Evolutionary conservation across 345 rosid species (phyloP).

Genomic region (Cardamine occulta): DNA sequence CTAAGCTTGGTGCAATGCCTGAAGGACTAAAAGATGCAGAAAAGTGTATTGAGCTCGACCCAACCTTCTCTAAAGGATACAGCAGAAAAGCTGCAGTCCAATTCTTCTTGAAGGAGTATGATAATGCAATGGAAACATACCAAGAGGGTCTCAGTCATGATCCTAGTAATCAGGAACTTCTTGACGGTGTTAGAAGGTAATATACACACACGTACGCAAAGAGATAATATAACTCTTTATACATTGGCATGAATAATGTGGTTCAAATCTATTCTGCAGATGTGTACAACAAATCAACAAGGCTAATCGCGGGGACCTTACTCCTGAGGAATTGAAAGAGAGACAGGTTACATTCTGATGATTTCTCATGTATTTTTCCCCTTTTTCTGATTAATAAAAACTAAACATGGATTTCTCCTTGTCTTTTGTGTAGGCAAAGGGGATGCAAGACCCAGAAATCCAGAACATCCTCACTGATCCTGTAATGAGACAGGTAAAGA

Average conservation of each 20-base stretch:
- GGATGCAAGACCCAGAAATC: slow-evolving; percentile 91
- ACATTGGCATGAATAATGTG: background rate
- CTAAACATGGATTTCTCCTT: background rate
- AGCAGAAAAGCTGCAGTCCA: slow-evolving; percentile 84
- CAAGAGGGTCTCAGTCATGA: slow-evolving; percentile 82
- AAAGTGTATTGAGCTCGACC: slow-evolving; percentile 90
- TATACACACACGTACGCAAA: background rate
- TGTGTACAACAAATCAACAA: slow-evolving; percentile 77
- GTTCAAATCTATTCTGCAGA: slow-evolving; percentile 47
- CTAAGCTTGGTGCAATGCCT: slow-evolving; percentile 85
- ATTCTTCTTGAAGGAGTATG: slow-evolving; percentile 92
- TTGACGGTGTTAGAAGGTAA: slow-evolving; percentile 83
- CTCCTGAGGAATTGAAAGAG: slow-evolving; percentile 90
- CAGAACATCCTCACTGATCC: slow-evolving; percentile 95
- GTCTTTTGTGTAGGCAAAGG: slow-evolving; percentile 69
- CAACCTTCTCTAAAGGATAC: slow-evolving; percentile 87
- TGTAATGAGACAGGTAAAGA: slow-evolving; percentile 87
- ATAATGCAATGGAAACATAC: slow-evolving; percentile 84
- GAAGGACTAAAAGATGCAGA: slow-evolving; percentile 96
- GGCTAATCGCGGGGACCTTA: slow-evolving; percentile 88
- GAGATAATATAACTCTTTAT: background rate
- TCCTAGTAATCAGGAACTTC: slow-evolving; percentile 81
- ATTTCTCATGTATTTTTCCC: background rate
- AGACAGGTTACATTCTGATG: slow-evolving; percentile 65
- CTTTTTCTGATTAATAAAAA: background rate